Percentiles rank a stretch among this genome's conserved stretches.
Evolutionary conservation across 371 early-diverging fungal genomes (phyloP).

Genomic region (Sanchytrium tribonematis): DNA sequence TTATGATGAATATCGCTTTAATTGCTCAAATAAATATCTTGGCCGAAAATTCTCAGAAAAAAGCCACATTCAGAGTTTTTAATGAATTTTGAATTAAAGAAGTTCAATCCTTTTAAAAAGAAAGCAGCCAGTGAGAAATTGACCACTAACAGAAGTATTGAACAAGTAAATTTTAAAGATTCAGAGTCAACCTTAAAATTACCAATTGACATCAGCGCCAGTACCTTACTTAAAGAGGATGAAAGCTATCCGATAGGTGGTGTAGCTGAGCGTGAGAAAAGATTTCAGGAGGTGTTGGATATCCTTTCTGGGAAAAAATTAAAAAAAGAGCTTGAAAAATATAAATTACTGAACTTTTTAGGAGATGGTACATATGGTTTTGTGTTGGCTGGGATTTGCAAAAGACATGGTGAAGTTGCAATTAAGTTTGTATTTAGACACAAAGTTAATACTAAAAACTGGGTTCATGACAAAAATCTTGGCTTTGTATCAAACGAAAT

Average conservation of each 20-base stretch:
- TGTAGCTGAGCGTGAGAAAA: neutral
- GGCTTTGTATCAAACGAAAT: conserved; percentile 6
- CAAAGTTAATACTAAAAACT: conserved; percentile 3
- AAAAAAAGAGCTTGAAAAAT: conserved; percentile 4
- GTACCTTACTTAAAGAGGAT: neutral
- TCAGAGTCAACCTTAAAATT: neutral
- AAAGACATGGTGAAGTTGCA: conserved; percentile 8
- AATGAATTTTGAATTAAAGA: conserved; percentile 1
- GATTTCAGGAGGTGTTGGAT: neutral
- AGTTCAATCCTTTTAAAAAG: neutral
- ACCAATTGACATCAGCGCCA: neutral
- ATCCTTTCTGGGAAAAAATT: neutral
- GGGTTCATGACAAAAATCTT: conserved; percentile 2
- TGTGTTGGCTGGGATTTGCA: conserved; percentile 12
- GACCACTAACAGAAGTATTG: neutral
- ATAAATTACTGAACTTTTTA: conserved; percentile 12
- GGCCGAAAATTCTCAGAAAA: neutral
- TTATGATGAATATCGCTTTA: neutral
- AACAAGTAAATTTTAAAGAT: neutral
- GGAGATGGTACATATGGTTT: conserved; percentile 23
- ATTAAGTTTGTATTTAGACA: conserved; percentile 15
- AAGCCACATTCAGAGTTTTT: neutral
- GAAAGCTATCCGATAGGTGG: neutral
- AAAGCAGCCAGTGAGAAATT: neutral
- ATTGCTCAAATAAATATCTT: neutral